Base-by-base conservation (phyloP, 768 basidiomycete genomes). In the Amanita subjunquillea region DNA sequence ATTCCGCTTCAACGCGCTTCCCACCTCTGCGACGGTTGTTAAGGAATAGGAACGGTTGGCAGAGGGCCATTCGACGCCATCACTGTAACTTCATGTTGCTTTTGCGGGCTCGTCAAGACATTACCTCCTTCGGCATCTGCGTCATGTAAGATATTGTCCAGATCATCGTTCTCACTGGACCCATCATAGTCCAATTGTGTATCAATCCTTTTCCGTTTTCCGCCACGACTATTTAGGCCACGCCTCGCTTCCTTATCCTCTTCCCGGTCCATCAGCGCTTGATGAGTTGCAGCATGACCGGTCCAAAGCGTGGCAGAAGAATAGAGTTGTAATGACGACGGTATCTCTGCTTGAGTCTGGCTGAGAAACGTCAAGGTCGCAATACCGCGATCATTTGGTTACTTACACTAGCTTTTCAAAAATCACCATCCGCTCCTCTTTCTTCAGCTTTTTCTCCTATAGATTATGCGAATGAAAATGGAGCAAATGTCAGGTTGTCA, bases 381-480 rank as follows among this genome's bases (percentile, higher is more conserved):
- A 36, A 45, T 38, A 10, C 23, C 48, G 52, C 23, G 23, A 27
- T 23, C 30, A 27, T 25, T 51, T 22, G 9, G 39, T 15, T 32
- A 78, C 82, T 56, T 69, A 92, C 92, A 82, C 77, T 55, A 96
- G 72, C 64, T 88, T 91, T 57, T 89, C 80, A 51, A 95, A 82
- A 12, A 96, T 74, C 17, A 74, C 65, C 3, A 80, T 61, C 42
- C 92, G 79, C 55, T 91, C 90, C 62, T 96, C 93, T 64, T 92
- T 90, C 68, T 87, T 91, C 45, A 95, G 70, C 67, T 94, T 94
- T 70, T 93, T 93, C 47, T 91, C 87, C 91, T 93, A 56, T 45
- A 34, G 12, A 34, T 34, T 13, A 13, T 34, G 34, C 32, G 5
- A 30, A 30, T 55, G 13, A 45, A 49, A 15, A 10, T 36, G 15